Evolutionary conservation across 2,329 filamentous ascomycete species (phyloP).

Genomic region (Diplodia scrobiculata): DNA sequence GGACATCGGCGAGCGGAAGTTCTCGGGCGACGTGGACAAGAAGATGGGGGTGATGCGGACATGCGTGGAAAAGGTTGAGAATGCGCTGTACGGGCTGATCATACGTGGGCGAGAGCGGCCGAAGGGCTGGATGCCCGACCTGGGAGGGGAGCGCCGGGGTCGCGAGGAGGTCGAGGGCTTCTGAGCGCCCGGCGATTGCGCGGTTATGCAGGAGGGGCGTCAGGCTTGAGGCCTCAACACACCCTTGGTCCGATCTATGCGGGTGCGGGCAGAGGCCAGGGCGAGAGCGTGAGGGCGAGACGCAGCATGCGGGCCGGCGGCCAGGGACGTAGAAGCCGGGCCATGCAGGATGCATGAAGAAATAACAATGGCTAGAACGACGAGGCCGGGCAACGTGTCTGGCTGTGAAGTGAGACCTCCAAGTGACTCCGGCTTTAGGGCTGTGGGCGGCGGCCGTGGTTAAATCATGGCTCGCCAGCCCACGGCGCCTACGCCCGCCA

Average conservation of each 20-base stretch:
- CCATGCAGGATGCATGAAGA: slow-evolving; percentile 25
- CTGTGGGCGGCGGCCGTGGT: slow-evolving; percentile 13
- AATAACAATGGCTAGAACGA: slow-evolving; percentile 14
- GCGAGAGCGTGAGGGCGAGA: not conserved
- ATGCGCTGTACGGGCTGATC: slow-evolving; percentile 80
- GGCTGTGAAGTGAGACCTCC: slow-evolving; percentile 15
- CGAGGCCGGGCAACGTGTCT: slow-evolving; percentile 21
- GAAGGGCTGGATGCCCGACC: slow-evolving; percentile 87
- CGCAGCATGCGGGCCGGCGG: not conserved
- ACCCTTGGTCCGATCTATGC: slow-evolving; percentile 20
- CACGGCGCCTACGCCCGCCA: slow-evolving; percentile 18
- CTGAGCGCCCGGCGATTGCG: slow-evolving; percentile 31
- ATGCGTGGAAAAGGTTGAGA: slow-evolving; percentile 93
- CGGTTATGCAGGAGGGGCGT: slow-evolving; percentile 6
- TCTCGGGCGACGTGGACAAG: slow-evolving; percentile 66
- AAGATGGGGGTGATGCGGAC: slow-evolving; percentile 85
- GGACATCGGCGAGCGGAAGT: slow-evolving; percentile 57
- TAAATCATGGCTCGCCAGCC: slow-evolving; percentile 23
- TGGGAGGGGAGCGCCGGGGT: slow-evolving; percentile 50
- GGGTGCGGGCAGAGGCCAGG: not conserved
- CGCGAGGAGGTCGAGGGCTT: slow-evolving; percentile 49
- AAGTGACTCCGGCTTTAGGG: slow-evolving; percentile 1
- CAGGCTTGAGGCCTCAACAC: slow-evolving; percentile 17
- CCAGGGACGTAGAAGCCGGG: slow-evolving; percentile 11
- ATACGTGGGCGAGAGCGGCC: slow-evolving; percentile 87